phyloP scores from a whole-genome alignment of 31 red algal species.

The Odonthalia washingtoniensis region DNA sequence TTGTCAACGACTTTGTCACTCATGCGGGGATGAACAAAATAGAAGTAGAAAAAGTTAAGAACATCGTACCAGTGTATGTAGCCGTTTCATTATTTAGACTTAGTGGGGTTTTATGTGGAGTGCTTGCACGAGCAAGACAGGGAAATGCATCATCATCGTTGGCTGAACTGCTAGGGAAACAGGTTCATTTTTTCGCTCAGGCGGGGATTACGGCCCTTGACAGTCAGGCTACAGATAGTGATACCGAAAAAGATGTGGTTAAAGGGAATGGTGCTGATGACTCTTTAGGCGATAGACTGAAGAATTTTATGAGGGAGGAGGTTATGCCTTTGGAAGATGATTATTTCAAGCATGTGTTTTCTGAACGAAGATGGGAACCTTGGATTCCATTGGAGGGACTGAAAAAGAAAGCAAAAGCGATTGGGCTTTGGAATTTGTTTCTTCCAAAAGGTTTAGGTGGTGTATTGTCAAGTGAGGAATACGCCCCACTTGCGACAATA shows the following conservation, averaged over 20 bases:
- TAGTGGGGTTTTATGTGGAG: slow-evolving; percentile 74
- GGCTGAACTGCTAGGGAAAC: slow-evolving; percentile 37
- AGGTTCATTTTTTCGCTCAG: slow-evolving; percentile 44
- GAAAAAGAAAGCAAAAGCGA: slow-evolving; percentile 67
- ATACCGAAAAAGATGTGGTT: background rate
- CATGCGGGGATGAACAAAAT: background rate
- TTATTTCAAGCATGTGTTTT: slow-evolving; percentile 55
- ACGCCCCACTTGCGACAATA: slow-evolving; percentile 73
- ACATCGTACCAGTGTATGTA: slow-evolving; percentile 28
- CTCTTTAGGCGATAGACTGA: slow-evolving; percentile 25
- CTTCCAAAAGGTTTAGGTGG: slow-evolving; percentile 79
- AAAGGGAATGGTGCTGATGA: background rate
- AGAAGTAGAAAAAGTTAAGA: background rate
- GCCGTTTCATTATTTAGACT: slow-evolving; percentile 77
- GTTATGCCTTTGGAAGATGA: slow-evolving; percentile 67
- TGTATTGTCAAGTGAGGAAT: slow-evolving; percentile 62
- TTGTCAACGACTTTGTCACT: slow-evolving; percentile 48
- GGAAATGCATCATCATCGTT: slow-evolving; percentile 76
- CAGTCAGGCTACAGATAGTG: background rate
- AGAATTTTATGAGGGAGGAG: slow-evolving; percentile 61
- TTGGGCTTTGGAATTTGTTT: slow-evolving; percentile 88
- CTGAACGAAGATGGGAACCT: slow-evolving; percentile 49
- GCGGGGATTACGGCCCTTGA: slow-evolving; percentile 30
- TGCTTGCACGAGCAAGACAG: slow-evolving; percentile 52
- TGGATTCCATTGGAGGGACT: slow-evolving; percentile 65